Base-by-base conservation (phyloP, 164 flowering plant genomes). In the Kalanchoe fedtschenkoi region DNA sequence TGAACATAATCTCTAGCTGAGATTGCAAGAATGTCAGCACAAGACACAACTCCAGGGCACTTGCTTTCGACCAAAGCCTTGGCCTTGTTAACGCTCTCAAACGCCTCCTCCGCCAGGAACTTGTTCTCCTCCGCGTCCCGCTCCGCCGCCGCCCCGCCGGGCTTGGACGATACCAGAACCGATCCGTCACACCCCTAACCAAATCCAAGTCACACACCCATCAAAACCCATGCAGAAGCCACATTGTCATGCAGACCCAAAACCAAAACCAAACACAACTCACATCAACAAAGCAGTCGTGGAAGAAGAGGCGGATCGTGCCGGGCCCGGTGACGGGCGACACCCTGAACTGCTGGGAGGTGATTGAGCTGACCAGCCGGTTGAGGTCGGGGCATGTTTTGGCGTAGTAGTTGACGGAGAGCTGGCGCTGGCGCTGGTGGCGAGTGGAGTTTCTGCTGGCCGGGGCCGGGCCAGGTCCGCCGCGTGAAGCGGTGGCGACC, bases 301-400 rank as follows among this genome's bases (percentile, higher is more conserved):
- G 95, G 84, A 93, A 93, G 87, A 93, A 90, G 69, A 93, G 92
- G 61, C 99, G 91, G 42, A 93, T 81, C 43, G 98, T 90, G 47
- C 96, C 88, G 0, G 98, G 91, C 0, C 71, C 96, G 6, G 90
- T 73, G 34, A 81, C 68, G 0, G 97, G 97, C 0, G 87, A 64
- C 34, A 79, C 78, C 43, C 68, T 69, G 77, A 83, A 82, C 72
- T 71, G 83, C 33, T 83, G 83, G 19, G 82, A 47, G 37, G 96
- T 86, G 64, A 83, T 74, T 0, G 92, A 77, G 9, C 69, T 76
- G 6, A 93, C 82, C 1, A 93, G 80, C 51, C 81, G 81, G 56
- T 93, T 96, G 13, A 90, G 57, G 29, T 78, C 80, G n/a, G 97
- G 92, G 72, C 99, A 93, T 9, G 95, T 59, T 63, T 72, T 82